Conservation (phyloP, 2,329 filamentous ascomycete species). For the Colletotrichum lindemuthianum region DNA sequence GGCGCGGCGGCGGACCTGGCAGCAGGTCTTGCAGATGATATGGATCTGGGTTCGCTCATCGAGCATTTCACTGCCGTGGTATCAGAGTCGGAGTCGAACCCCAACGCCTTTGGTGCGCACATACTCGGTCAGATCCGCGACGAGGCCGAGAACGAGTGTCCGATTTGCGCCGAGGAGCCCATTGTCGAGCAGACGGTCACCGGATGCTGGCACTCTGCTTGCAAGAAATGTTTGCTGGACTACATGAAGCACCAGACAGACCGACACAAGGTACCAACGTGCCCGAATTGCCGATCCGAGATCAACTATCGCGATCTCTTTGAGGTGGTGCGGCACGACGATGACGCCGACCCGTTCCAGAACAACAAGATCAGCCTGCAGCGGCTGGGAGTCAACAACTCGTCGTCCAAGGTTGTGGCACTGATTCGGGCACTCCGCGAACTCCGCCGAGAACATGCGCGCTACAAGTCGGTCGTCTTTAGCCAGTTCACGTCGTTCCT, state of each 20-base stretch:
- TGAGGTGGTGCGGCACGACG: conserved; percentile 86
- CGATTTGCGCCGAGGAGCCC: conserved; percentile 93
- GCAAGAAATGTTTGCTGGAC: conserved; percentile 89
- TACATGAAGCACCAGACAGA: conserved; percentile 89
- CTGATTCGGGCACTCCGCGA: conserved; percentile 79
- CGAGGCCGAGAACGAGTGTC: conserved; percentile 89
- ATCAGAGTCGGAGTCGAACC: conserved; percentile 65
- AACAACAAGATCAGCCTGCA: conserved; percentile 68
- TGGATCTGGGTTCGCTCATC: conserved; percentile 91
- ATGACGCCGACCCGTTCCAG: conserved; percentile 58
- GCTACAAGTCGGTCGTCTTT: conserved; percentile 90
- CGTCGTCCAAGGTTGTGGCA: conserved; percentile 88
- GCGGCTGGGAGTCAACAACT: conserved; percentile 69
- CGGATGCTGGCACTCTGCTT: conserved; percentile 97
- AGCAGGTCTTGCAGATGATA: conserved; percentile 89
- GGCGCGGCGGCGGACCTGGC: conserved; percentile 80
- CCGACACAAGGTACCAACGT: conserved; percentile 79
- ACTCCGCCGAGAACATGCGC: conserved; percentile 72
- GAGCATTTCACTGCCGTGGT: conserved; percentile 81
- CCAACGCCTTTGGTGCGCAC: conserved; percentile 83
- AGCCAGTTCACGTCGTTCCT: conserved; percentile 98
- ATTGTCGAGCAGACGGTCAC: conserved; percentile 96
- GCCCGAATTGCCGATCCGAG: conserved; percentile 88
- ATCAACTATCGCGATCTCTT: conserved; percentile 89
- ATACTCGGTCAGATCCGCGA: conserved; percentile 91